Base-by-base conservation (phyloP, 192 early-diverging fungal species). In the Podochytrium sp. region DNA sequence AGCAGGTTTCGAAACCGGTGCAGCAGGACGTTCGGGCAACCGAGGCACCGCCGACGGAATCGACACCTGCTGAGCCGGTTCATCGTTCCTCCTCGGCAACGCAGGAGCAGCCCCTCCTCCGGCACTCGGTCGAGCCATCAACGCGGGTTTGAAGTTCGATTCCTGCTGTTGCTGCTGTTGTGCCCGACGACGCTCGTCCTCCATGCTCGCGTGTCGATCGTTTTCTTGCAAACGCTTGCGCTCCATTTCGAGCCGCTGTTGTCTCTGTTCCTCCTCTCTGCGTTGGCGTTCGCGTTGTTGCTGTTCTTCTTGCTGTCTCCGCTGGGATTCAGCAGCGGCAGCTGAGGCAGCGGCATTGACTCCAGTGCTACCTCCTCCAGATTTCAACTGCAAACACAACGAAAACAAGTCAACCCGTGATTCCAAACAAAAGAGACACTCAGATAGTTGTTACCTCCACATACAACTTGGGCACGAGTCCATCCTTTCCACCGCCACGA, bases 381-480 rank as follows among this genome's bases (percentile, higher is more conserved):
- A n/a, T n/a, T n/a, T n/a, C n/a, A n/a, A n/a, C n/a, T n/a, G n/a
- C n/a, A n/a, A n/a, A n/a, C n/a, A n/a, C n/a, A n/a, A n/a, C n/a
- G n/a, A n/a, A n/a, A n/a, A n/a, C 32, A 34, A 6, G 20, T 35
- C 59, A 34, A 61, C 7, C 18, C 27, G 4, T 34, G 30, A 35
- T 6, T 14, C 35, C 7, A 6, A 39, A 57, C n/a, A n/a, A n/a
- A n/a, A n/a, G n/a, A n/a, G n/a, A n/a, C n/a, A n/a, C n/a, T n/a
- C n/a, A n/a, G n/a, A n/a, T n/a, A n/a, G n/a, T n/a, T n/a, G n/a
- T n/a, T 47, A 88, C 78, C 70, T 95, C 91, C n/a, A 98, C 89
- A 86, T 99, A 98, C 64, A 90, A 91, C 50, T 87, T 89, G 14
- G 97, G 97, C 33, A 98, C 92, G 35, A 98, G 80, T 20, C 97